Percentiles rank a stretch among this genome's conserved stretches.
Conservation (phyloP, 2,329 filamentous ascomycete genomes). For the Nothophoma quercina region DNA sequence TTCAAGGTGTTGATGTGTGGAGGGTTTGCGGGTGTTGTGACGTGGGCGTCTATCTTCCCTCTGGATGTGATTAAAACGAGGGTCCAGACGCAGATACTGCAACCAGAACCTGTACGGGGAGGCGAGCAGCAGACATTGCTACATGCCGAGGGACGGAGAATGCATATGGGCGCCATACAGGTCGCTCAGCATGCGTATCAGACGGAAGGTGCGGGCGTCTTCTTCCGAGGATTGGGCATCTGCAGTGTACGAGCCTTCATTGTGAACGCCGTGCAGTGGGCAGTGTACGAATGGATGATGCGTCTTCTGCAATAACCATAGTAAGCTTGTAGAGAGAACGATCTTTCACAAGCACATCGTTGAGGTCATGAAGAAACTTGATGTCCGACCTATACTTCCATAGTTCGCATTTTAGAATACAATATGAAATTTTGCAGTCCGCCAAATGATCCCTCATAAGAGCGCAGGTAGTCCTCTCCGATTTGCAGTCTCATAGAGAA, state of each 20-base stretch:
- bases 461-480: conserved; percentile 23
- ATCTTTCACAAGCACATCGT: background rate
- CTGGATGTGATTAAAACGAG: conserved; percentile 92
- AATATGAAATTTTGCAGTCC: conserved; percentile 42
- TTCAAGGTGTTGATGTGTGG: conserved; percentile 80
- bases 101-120: background rate
- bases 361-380: background rate
- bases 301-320: conserved; percentile 37
- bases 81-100: conserved; percentile 74
- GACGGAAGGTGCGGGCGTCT: conserved; percentile 75
- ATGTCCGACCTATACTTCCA: conserved; percentile 14
- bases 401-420: conserved; percentile 45
- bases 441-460: conserved; percentile 19
- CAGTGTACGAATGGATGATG: conserved; percentile 91
- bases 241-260: conserved; percentile 88
- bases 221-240: conserved; percentile 81
- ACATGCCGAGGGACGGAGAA: conserved; percentile 34
- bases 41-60: conserved; percentile 91
- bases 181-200: conserved; percentile 73
- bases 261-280: conserved; percentile 94
- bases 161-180: conserved; percentile 63
- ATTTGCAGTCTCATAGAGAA: conserved; percentile 28
- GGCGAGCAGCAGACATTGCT: conserved; percentile 34
- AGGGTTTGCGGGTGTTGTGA: conserved; percentile 84
- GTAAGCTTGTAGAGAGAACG: background rate